Percentiles rank a stretch among this genome's conserved stretches.
Evolutionary conservation across 176 grass and related monocot species (phyloP).

Genomic region (Oryza longistaminata): DNA sequence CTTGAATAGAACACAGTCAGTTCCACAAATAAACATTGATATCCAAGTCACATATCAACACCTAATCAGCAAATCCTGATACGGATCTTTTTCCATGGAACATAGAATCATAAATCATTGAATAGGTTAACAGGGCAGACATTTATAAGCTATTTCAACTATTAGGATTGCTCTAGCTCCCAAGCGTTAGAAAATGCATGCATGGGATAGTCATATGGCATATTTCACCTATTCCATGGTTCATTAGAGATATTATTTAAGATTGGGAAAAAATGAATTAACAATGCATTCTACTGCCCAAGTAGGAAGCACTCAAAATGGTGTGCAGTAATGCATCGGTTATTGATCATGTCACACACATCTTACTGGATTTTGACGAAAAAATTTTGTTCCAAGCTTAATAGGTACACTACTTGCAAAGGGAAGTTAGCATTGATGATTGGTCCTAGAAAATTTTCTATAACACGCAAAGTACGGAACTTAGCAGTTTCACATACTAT

Average conservation of each 20-base stretch:
- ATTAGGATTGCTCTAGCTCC: neutral
- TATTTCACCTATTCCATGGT: neutral
- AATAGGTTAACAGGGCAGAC: neutral
- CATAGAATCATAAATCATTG: neutral
- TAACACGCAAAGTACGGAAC: neutral
- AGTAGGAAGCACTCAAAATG: neutral
- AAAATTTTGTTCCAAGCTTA: neutral
- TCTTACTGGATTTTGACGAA: neutral
- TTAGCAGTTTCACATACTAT: neutral
- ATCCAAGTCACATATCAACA: neutral
- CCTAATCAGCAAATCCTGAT: neutral
- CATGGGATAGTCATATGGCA: neutral
- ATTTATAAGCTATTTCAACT: neutral
- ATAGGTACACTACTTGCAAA: neutral
- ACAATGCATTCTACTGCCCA: neutral
- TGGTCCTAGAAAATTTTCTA: conserved; percentile 4
- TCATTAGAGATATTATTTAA: neutral
- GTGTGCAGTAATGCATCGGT: neutral
- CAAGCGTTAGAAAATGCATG: neutral
- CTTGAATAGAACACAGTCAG: neutral
- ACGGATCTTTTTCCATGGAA: neutral
- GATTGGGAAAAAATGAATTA: neutral
- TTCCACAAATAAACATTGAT: neutral
- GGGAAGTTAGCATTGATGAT: neutral
- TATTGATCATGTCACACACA: neutral